phyloP scores from a whole-genome alignment of 352 stramenopile species.

The Phytophthora parvispora region DNA sequence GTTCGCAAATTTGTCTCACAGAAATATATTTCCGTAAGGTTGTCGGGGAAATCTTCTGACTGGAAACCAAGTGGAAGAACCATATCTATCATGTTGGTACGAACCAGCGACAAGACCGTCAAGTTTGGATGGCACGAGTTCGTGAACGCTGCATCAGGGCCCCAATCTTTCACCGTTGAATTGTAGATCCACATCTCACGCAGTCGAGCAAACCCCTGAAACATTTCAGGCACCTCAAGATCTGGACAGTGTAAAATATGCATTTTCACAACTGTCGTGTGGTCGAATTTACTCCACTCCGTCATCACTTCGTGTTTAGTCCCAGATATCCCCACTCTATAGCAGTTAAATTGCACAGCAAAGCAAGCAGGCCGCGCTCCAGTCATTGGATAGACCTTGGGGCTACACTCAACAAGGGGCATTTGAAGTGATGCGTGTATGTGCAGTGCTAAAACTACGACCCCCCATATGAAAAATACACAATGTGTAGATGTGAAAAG shows the following conservation, averaged over 20 bases:
- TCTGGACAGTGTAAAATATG: slow-evolving; percentile 33
- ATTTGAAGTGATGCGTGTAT: slow-evolving; percentile 11
- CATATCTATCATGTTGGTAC: slow-evolving; percentile 31
- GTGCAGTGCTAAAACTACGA: slow-evolving; percentile 21
- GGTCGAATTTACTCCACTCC: slow-evolving; percentile 23
- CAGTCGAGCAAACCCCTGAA: slow-evolving; percentile 40
- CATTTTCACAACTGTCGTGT: slow-evolving; percentile 24
- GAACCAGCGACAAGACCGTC: slow-evolving; percentile 28
- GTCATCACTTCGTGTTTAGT: slow-evolving; percentile 3
- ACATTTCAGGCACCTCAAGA: slow-evolving; percentile 37
- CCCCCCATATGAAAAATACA: slow-evolving; percentile 13
- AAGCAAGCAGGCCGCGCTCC: slow-evolving; percentile 32
- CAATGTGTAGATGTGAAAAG: background rate
- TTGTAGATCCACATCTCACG: slow-evolving; percentile 43
- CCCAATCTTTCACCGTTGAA: slow-evolving; percentile 39
- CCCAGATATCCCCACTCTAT: slow-evolving; percentile 6
- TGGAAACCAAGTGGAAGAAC: slow-evolving; percentile 43
- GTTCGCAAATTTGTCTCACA: slow-evolving; percentile 31
- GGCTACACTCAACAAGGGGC: slow-evolving; percentile 18
- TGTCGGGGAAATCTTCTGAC: slow-evolving; percentile 30
- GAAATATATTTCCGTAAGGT: slow-evolving; percentile 37
- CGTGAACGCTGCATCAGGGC: slow-evolving; percentile 23
- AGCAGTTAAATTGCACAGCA: slow-evolving; percentile 37
- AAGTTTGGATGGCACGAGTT: slow-evolving; percentile 34
- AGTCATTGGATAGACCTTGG: slow-evolving; percentile 32